Evolutionary conservation across 2,329 filamentous ascomycete species (phyloP).

Genomic region (Colletotrichum sojae): DNA sequence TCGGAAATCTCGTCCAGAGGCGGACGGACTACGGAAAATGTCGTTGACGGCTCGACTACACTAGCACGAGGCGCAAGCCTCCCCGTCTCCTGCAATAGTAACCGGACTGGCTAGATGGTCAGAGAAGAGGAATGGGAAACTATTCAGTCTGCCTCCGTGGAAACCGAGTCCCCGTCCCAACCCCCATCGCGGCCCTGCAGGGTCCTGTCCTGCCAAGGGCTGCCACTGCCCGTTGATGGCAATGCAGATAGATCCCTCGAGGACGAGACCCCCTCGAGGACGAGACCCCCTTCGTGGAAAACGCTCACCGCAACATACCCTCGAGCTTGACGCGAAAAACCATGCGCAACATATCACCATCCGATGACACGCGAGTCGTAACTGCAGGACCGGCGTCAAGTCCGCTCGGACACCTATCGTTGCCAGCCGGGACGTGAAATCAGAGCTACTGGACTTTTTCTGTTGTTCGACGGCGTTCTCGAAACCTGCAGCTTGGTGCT

Average conservation of each 20-base stretch:
- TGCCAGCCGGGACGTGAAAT: conserved; percentile 16
- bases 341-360: conserved; percentile 12
- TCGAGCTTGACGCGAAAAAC: not conserved
- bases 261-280: not conserved
- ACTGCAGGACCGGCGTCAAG: not conserved
- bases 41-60: conserved; percentile 11
- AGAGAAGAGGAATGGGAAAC: not conserved
- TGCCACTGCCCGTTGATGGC: not conserved
- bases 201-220: conserved; percentile 21
- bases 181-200: conserved; percentile 14
- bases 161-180: not conserved
- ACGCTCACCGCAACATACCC: not conserved
- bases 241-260: not conserved
- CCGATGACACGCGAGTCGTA: conserved; percentile 23
- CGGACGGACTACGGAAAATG: conserved; percentile 15
- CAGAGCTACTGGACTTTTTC: not conserved
- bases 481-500: conserved; percentile 28
- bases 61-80: not conserved
- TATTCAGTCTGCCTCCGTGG: not conserved
- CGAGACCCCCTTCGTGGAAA: not conserved
- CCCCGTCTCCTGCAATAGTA: not conserved
- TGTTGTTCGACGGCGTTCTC: conserved; percentile 36
- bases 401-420: not conserved
- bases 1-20: conserved; percentile 6
- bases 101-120: not conserved